phyloP scores from a whole-genome alignment of 306 rosid species.

The Gynostemma pentaphyllum region DNA sequence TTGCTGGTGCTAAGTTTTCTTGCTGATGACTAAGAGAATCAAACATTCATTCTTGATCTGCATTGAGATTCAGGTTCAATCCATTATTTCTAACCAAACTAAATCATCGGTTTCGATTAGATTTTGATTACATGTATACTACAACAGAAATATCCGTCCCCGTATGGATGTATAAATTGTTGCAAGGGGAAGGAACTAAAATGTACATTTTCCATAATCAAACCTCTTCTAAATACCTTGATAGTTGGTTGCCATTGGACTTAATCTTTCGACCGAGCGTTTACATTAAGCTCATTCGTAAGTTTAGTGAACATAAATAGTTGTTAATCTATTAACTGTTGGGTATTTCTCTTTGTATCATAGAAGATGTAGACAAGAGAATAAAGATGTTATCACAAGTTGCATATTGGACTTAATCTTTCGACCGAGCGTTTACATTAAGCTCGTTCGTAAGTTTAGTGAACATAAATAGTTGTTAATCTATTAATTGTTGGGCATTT shows the following conservation, averaged over 20 bases:
- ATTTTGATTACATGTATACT: conserved; percentile 2
- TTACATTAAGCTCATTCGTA: not conserved
- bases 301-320: not conserved
- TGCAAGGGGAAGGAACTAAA: conserved; percentile 1
- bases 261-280: not conserved
- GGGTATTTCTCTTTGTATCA: no score
- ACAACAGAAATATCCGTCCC: conserved; percentile 5
- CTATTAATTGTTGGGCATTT: no score
- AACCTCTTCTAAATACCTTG: not conserved
- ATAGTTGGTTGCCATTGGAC: not conserved
- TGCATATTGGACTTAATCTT: not conserved
- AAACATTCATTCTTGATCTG: not conserved
- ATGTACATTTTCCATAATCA: not conserved
- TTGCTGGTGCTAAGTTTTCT: conserved; percentile 7
- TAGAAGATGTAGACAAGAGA: no score
- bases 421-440: not conserved
- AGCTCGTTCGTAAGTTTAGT: not conserved
- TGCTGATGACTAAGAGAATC: not conserved
- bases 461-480: not conserved
- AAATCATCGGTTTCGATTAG: not conserved
- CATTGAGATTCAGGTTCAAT: not conserved
- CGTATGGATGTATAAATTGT: conserved; percentile 5
- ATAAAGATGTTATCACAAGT: no score
- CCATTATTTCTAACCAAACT: not conserved
- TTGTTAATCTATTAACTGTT: not conserved